Evolutionary conservation across 176 grass and related monocot genomes (phyloP), one percentile per base, ranked within the genome.

Genomic region (Triticum timopheevii): DNA sequence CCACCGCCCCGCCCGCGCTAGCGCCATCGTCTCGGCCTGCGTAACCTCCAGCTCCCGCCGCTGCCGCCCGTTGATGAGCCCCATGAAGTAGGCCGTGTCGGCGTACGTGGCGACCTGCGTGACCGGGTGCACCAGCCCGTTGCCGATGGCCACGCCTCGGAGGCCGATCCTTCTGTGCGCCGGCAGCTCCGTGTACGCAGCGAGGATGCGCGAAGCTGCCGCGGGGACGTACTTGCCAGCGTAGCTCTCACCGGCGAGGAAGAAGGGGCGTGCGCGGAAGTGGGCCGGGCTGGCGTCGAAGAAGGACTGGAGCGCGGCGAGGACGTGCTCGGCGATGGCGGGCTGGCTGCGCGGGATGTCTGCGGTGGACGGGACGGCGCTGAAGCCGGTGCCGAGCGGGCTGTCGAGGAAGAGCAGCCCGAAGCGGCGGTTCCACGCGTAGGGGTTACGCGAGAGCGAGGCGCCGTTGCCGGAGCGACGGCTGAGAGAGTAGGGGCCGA

Each of bases 381-480:
- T 94, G 85, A 89, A 92, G 59, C 87, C 90, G 34, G 90, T 84
- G 50, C 90, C 90, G 1, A 94, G 87, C 19, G 93, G 93, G 73
- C 72, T 94, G 82, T 92, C 90, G 28, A 94, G 69, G 90, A 94
- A 90, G 78, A 94, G 85, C 19, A 94, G 85, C 5, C 82, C 90
- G 13, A 87, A 90, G 13, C 72, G 90, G 13, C 65, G 84, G 87
- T 92, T 92, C 85, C 93, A 92, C 6, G 93, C 80, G 67, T 58
- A 89, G 27, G 87, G 90, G 36, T 94, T 90, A 10, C 13, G 65
- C 13, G 82, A 61, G 38, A 65, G 80, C 5, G 86, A 54, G 9
- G 2, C 24, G 40, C 13, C 22, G 64, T 49, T 30, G 85, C 87
- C 39, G 19, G 86, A n/a, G 74, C 63, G 80, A 2, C 84, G 77